These are phyloP conservation scores for Phylloporus sp. DNA, from an alignment of 768 basidiomycete genomes.

Conservation along the genomic window DNA sequence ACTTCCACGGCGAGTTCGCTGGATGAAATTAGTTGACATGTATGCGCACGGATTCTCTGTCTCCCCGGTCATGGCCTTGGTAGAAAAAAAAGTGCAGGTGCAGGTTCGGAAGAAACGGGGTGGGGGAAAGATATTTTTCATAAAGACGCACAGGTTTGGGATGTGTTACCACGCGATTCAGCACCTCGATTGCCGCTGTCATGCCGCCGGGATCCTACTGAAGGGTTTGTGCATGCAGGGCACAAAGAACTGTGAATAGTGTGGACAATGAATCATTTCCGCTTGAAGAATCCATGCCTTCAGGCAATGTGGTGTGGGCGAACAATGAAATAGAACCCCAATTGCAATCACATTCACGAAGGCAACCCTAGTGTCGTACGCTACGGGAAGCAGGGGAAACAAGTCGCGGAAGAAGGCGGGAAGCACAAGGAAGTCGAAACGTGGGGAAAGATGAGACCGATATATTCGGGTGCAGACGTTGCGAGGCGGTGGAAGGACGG, in stretches of 20 bases:
- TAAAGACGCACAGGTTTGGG: neutral
- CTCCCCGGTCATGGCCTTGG: neutral
- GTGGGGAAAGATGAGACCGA: constrained; percentile 11
- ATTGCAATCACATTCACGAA: constrained; percentile 19
- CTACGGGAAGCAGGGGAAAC: constrained; percentile 14
- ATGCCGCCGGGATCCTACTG: neutral
- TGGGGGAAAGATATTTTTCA: neutral
- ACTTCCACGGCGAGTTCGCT: neutral
- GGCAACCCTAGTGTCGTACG: constrained; percentile 31
- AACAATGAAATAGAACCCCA: constrained; percentile 1
- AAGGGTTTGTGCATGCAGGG: neutral
- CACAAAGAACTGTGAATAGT: neutral
- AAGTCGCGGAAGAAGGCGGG: constrained; percentile 13
- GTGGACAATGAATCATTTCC: constrained; percentile 7
- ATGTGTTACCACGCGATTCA: neutral
- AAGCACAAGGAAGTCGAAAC: constrained; percentile 6
- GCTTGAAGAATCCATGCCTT: constrained; percentile 1
- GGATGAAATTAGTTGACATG: too few relatives aligned
- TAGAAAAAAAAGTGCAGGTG: too few relatives aligned
- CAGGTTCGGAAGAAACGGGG: neutral
- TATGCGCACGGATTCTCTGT: too few relatives aligned
- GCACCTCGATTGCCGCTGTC: constrained; percentile 1
- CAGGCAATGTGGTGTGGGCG: constrained; percentile 4
- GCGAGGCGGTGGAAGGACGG: constrained; percentile 12
- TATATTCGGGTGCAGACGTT: constrained; percentile 3